These are phyloP conservation scores for Triticum urartu DNA, from an alignment of 176 grass and related monocot genomes.

Conservation along the genomic window DNA sequence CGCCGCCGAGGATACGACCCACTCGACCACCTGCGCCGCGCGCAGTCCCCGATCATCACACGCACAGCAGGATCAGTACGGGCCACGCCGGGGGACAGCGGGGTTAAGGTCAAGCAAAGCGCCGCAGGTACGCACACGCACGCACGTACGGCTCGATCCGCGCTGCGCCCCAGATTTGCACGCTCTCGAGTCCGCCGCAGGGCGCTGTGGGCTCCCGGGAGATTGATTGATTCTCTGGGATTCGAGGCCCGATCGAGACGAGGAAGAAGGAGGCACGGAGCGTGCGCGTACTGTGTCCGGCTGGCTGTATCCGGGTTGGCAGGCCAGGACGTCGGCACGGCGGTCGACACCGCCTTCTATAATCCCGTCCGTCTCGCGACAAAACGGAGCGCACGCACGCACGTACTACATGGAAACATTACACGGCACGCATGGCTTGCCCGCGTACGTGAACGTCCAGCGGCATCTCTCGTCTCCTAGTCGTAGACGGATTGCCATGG, in stretches of 20 bases:
- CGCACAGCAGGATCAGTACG: neutral
- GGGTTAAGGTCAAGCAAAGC: neutral
- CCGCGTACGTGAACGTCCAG: too few relatives aligned
- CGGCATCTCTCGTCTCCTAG: too few relatives aligned
- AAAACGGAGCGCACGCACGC: neutral
- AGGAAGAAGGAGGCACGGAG: neutral
- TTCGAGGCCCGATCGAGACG: neutral
- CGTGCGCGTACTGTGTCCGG: neutral
- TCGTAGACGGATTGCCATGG: too few relatives aligned
- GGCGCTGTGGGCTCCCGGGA: neutral
- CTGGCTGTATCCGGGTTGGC: constrained; percentile 18
- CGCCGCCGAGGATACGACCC: neutral
- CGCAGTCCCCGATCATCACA: too few relatives aligned
- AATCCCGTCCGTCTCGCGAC: neutral
- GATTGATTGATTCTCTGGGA: constrained; percentile 23
- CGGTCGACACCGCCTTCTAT: neutral
- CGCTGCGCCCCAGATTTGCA: neutral
- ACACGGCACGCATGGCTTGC: too few relatives aligned
- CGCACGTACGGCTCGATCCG: neutral
- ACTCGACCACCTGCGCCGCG: neutral
- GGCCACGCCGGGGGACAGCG: neutral
- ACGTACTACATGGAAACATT: too few relatives aligned
- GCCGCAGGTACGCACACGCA: neutral
- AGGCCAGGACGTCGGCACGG: neutral
- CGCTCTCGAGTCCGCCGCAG: too few relatives aligned